Evolutionary conservation across 345 rosid genomes (phyloP).

Genomic region (Turnera subulata): DNA sequence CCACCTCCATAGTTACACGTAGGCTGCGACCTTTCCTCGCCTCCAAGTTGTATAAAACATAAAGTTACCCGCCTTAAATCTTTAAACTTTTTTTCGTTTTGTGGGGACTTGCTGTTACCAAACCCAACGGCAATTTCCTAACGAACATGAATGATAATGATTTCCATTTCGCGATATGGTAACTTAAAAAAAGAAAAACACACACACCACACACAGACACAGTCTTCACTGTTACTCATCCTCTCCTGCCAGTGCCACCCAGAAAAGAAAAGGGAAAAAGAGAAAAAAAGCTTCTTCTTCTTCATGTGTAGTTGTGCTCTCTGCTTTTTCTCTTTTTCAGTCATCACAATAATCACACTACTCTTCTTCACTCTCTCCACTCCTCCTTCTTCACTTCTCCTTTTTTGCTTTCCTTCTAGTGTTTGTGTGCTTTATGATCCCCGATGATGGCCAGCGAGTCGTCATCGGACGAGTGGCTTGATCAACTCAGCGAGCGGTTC

Average conservation of each 20-base stretch:
- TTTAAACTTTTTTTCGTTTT: no score
- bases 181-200: no score
- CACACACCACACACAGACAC: no score
- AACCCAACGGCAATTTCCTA: no score
- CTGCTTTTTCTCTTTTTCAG: neutral
- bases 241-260: neutral
- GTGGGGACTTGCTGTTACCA: no score
- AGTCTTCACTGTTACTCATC: neutral
- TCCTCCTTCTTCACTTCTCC: neutral
- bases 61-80: no score
- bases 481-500: slow-evolving; percentile 24
- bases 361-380: neutral
- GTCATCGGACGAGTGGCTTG: slow-evolving; percentile 26
- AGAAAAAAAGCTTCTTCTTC: no score
- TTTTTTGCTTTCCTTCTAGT: neutral
- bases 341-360: neutral
- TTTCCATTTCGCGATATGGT: no score
- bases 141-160: no score
- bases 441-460: slow-evolving; percentile 25
- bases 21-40: no score
- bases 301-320: neutral
- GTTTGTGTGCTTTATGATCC: neutral
- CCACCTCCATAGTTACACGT: no score
- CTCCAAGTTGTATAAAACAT: no score
- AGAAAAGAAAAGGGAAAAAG: neutral